Conservation (phyloP, 2,329 filamentous ascomycete species). For the Xylaria digitata region DNA sequence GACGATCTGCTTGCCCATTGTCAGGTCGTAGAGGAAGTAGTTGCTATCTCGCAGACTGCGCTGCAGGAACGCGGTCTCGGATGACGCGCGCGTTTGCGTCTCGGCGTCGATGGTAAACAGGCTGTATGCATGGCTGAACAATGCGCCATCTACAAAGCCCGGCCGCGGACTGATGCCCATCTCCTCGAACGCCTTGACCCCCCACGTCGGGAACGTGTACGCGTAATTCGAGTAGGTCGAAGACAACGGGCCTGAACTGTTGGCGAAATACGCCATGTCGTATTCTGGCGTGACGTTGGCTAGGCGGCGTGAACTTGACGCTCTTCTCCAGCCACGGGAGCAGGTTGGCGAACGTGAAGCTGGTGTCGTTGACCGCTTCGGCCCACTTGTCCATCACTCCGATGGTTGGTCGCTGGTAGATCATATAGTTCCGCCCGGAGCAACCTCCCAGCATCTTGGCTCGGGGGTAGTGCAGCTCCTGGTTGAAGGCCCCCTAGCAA, state of each 20-base stretch:
- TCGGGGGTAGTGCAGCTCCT: slow-evolving; percentile 8
- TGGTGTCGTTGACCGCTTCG: background rate
- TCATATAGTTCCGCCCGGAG: slow-evolving; percentile 10
- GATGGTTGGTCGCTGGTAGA: background rate
- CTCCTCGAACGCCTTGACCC: background rate
- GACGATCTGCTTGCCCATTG: slow-evolving; percentile 3
- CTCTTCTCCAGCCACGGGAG: slow-evolving; percentile 19
- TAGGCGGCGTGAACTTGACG: slow-evolving; percentile 10
- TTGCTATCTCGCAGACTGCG: background rate
- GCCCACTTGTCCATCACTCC: background rate
- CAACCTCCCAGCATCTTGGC: slow-evolving; percentile 6
- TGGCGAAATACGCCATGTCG: background rate
- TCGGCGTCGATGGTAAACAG: background rate
- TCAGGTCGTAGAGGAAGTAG: background rate
- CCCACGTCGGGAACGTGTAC: slow-evolving; percentile 2
- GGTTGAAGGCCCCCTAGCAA: background rate
- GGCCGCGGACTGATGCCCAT: background rate
- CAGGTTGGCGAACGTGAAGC: background rate
- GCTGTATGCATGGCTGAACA: background rate
- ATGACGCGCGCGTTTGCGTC: slow-evolving; percentile 5
- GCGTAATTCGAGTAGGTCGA: background rate
- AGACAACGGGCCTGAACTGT: background rate
- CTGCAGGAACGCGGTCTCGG: slow-evolving; percentile 13
- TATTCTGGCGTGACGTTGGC: slow-evolving; percentile 4
- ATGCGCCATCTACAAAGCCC: slow-evolving; percentile 5